A percentile compares a stretch with the other conserved stretches of the same genome.
Conservation (phyloP, 441 rosid genomes). For the Syzygium malaccense region DNA sequence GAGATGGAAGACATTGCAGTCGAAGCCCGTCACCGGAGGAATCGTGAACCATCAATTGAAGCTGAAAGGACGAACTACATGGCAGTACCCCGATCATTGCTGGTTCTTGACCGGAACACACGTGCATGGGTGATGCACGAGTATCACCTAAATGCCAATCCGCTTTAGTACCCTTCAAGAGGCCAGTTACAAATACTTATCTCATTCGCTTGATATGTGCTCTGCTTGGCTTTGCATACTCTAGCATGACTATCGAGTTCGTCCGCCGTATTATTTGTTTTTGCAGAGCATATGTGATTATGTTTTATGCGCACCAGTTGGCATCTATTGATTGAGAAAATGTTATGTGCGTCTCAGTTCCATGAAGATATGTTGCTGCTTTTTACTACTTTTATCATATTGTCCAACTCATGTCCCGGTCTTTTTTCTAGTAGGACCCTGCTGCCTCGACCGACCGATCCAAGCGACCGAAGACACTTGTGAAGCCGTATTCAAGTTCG, state of each 20-base stretch:
- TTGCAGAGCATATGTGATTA: not conserved
- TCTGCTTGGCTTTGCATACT: fast-evolving
- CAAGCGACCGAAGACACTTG: not conserved
- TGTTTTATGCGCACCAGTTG: not conserved
- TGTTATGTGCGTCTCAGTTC: not conserved
- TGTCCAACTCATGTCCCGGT: not conserved
- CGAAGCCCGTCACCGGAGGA: not conserved
- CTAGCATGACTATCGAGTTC: not conserved
- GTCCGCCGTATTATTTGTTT: not conserved
- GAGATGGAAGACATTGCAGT: not conserved
- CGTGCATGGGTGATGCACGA: not conserved
- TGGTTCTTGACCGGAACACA: not conserved
- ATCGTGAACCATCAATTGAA: not conserved
- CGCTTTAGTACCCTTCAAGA: not conserved
- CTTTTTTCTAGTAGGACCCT: not conserved
- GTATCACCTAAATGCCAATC: not conserved
- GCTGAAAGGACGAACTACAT: not conserved
- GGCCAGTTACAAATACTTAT: not conserved
- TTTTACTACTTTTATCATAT: fast-evolving
- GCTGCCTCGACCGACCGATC: not conserved
- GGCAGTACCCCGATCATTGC: not conserved
- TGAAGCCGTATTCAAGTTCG: not conserved
- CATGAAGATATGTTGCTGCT: not conserved
- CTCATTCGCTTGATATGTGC: not conserved
- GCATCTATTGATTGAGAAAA: not conserved